Conservation (phyloP, 139 green algal genomes). For the Auxenochlorella protothecoides region DNA sequence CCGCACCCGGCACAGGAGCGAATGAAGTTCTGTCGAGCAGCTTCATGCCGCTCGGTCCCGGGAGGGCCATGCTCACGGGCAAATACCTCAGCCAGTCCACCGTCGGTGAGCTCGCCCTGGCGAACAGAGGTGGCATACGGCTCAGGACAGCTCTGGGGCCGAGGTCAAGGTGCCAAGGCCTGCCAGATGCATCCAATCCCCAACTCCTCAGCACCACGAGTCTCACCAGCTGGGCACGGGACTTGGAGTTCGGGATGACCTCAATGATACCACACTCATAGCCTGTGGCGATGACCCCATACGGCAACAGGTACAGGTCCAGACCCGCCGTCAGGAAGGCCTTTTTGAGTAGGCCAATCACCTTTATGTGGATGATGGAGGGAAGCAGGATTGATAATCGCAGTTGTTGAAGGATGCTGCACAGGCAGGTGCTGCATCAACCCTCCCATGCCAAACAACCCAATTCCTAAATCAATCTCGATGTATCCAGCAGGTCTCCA, state of each 20-base stretch:
- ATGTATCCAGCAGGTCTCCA: no score
- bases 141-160: no score
- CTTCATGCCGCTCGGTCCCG: slow-evolving; percentile 68
- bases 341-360: slow-evolving; percentile 66
- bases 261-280: slow-evolving; percentile 95
- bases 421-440: no score
- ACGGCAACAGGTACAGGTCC: slow-evolving; percentile 79
- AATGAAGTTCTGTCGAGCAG: slow-evolving; percentile 82
- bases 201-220: not conserved
- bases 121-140: not conserved
- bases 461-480: no score
- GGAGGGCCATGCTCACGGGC: slow-evolving; percentile 72
- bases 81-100: slow-evolving; percentile 90
- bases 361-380: slow-evolving; percentile 20
- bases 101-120: slow-evolving; percentile 84
- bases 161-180: no score
- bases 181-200: no score
- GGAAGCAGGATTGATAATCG: no score
- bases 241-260: slow-evolving; percentile 78
- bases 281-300: slow-evolving; percentile 89
- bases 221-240: slow-evolving; percentile 26
- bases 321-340: slow-evolving; percentile 63
- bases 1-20: slow-evolving; percentile 39
- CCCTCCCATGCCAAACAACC: not conserved
- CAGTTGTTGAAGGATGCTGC: no score